Conservation (phyloP, 2,329 filamentous ascomycete species). For the Alternaria hordeiaustralica region DNA sequence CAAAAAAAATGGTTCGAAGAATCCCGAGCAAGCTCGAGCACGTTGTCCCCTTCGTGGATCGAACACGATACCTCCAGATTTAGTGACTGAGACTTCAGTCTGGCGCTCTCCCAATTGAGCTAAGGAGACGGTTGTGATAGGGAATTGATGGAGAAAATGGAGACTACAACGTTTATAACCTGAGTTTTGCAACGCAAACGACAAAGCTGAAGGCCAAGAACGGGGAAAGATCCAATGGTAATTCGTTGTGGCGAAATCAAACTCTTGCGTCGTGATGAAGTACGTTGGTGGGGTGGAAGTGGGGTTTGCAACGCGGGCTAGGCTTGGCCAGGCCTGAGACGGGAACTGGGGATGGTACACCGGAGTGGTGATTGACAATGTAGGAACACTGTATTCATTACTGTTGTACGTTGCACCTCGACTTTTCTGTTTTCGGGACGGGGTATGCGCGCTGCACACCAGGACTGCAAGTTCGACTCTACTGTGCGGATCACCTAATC, state of each 20-base stretch:
- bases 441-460: not conserved
- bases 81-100: slow-evolving; percentile 26
- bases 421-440: not conserved
- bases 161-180: accelerated
- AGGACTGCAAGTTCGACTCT: not conserved
- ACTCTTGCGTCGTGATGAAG: not conserved
- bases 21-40: slow-evolving; percentile 19
- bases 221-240: not conserved
- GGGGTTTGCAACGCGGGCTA: not conserved
- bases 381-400: not conserved
- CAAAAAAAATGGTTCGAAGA: slow-evolving; percentile 21
- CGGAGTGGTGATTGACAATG: not conserved
- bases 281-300: slow-evolving; percentile 5
- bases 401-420: not conserved
- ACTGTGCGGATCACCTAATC: not conserved
- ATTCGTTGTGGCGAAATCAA: not conserved
- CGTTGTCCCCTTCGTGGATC: slow-evolving; percentile 27
- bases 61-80: slow-evolving; percentile 28
- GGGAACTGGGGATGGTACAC: not conserved
- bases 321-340: not conserved
- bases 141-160: slow-evolving; percentile 1
- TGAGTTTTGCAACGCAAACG: accelerated
- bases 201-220: no score
- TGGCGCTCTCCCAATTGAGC: slow-evolving; percentile 29
- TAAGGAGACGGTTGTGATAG: slow-evolving; percentile 21